Base-by-base conservation (phyloP, 169 alveolate genomes). In the Besnoitia besnoiti region DNA sequence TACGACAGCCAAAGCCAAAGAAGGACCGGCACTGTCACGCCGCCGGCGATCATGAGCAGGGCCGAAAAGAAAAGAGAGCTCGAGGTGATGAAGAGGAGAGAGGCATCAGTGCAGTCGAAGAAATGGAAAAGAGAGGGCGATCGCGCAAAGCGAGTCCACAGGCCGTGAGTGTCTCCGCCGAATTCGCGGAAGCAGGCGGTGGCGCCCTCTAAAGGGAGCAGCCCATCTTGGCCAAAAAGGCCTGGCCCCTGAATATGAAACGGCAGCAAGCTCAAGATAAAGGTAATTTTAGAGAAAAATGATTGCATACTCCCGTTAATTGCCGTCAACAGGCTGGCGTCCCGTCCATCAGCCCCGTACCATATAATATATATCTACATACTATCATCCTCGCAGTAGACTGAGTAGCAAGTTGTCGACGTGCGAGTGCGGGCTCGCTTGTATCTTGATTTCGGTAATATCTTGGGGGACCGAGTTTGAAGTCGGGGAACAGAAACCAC, bases 1-100 rank as follows among this genome's bases (percentile, higher is more conserved):
- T 89, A 89, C 77, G 62, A 50, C 61, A 67, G 44, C 94, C 95
- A 93, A 80, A 89, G 85, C 79, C 55, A 12, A 33, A 47, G 51
- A 85, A 93, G 10, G 14, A 49, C 37, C 19, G 61, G 19, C 19
- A 33, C 85, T 37, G 44, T 85, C 1, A 67, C 95, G 5, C 85
- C 90, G 2, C 95, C 94, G 0, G 50, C 14, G 5, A 67, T 8
- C 37, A 85, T 24, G 14, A 91, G 39, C 19, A 77, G 73, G 0
- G 89, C 79, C 1, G 94, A 51, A 7, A 91, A 27, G 33, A 82
- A 39, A 10, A 85, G 27, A 2, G 92, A 88, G 39, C 33, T 27
- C 44, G 42, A 85, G n/a, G 50, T 42, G 62, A 24, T 16, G 55
- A 85, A 30, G 37, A 19, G 47, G 85, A 91, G 67, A 5, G 67